phyloP scores from a whole-genome alignment of 2,329 filamentous ascomycete genomes.

The Ustulina deusta region DNA sequence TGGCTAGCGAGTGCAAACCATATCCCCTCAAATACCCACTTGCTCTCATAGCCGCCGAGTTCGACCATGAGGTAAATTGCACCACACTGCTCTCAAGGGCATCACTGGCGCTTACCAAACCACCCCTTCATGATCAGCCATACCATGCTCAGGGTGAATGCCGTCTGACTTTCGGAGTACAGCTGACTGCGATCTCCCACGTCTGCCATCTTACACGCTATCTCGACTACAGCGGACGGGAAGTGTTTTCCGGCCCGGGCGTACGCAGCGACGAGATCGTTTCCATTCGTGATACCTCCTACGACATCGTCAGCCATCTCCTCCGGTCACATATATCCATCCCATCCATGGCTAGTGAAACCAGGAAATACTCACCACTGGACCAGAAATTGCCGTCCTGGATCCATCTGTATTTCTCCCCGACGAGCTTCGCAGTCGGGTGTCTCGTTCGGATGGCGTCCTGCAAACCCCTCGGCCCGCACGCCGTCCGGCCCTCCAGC shows the following conservation, averaged over 20 bases:
- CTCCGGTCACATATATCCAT: background rate
- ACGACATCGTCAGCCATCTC: background rate
- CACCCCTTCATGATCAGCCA: conserved; percentile 31
- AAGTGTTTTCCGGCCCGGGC: conserved; percentile 29
- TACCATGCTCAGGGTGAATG: conserved; percentile 22
- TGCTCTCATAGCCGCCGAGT: background rate
- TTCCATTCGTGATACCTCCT: conserved; percentile 37
- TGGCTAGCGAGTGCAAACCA: background rate
- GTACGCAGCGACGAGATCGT: conserved; percentile 35
- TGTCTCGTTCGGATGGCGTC: conserved; percentile 21
- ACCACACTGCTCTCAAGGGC: too few species aligned
- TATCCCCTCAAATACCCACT: background rate
- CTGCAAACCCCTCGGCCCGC: conserved; percentile 30
- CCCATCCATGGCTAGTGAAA: background rate
- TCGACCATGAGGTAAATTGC: background rate
- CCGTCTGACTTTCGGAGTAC: conserved; percentile 25
- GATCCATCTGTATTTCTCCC: conserved; percentile 34
- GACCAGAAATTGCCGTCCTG: conserved; percentile 36
- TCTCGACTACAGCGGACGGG: conserved; percentile 30
- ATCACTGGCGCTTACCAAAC: conserved; percentile 15
- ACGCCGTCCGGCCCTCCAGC: conserved; percentile 27
- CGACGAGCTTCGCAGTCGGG: conserved; percentile 31
- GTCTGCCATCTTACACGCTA: conserved; percentile 36
- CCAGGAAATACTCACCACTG: conserved; percentile 20
- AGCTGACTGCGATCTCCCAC: conserved; percentile 32